Base-by-base conservation (phyloP, 2,329 filamentous ascomycete genomes). In the Aspergillus ibericus region DNA sequence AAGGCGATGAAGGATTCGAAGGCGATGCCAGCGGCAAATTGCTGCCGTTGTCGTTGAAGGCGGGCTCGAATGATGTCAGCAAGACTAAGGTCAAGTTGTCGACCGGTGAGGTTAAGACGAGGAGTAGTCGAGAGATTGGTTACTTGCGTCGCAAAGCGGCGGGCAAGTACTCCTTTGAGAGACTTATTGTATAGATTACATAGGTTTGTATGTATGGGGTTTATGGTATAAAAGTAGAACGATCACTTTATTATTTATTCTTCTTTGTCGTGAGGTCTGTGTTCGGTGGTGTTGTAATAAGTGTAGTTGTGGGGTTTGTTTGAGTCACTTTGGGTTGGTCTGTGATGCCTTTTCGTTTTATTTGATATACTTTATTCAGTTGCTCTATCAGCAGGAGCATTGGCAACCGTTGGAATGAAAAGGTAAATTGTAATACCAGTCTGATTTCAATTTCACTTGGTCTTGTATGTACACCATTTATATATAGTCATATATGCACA, bases 131-230 rank as follows among this genome's bases (percentile, higher is more conserved):
- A 74, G 89, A 96, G 77, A 87, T 88, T 59, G 91, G 90, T 16
- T 86, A 90, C 75, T 77, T 96, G 73, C 85, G 89, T 70, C 91
- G 89, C 71, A 89, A 90, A 77, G 88, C 88, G 72, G 88, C 93
- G 61, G 90, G 89, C 56, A 86, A 88, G 65, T 96, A 97, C 78
- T 91, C 90, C 48, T 83, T 93, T 64, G 92, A 96, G 78, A 85
- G 86, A 75, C 87, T 96, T 66, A 75, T 83, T 53, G 79, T 92
- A 68, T 91, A 82, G 54, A 55, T 54, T 38, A n/a, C 10, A 36
- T 27, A 20, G 8, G 25, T n/a, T n/a, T 27, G 16, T 53, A 8
- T 58, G 22, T 56, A 38, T n/a, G 20, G 18, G 25, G 44, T n/a
- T 4, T 32, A 48, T 29, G 42, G 20, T 47, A 35, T 47, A 44